Evolutionary conservation across 225 moss, liverwort and hornwort species (phyloP).

Genomic region (Antitrichia curtipendula): DNA sequence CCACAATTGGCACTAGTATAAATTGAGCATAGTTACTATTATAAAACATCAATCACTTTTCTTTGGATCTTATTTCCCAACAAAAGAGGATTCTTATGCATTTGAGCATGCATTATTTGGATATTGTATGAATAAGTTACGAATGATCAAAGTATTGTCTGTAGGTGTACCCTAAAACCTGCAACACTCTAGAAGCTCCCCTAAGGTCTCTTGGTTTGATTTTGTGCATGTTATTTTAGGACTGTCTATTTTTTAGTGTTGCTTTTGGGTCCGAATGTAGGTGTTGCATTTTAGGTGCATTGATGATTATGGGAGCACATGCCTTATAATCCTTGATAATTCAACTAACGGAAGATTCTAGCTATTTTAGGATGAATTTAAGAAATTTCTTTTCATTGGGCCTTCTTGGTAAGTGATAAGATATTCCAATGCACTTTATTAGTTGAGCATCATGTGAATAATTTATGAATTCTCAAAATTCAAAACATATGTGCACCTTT

Average conservation of each 20-base stretch:
- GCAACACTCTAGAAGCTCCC: neutral
- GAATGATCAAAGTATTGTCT: neutral
- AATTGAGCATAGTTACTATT: neutral
- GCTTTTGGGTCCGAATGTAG: too few species aligned
- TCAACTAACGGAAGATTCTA: neutral
- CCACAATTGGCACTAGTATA: neutral
- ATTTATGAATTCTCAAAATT: neutral
- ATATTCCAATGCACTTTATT: neutral
- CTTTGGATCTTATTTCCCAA: fast-evolving
- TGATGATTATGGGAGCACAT: too few species aligned
- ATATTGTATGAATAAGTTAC: neutral
- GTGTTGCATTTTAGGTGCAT: too few species aligned
- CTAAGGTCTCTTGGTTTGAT: too few species aligned
- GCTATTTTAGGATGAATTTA: neutral
- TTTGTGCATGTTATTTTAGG: neutral
- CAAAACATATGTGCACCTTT: too few species aligned
- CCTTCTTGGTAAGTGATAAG: neutral
- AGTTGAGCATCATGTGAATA: neutral
- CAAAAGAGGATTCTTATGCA: fast-evolving
- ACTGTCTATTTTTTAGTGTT: neutral
- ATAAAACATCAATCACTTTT: neutral
- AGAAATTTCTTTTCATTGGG: neutral
- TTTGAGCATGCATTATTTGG: neutral
- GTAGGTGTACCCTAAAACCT: neutral
- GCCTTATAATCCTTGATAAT: too few species aligned